These are phyloP conservation scores for Apocynum venetum DNA, from an alignment of 257 asterid species.

Conservation along the genomic window DNA sequence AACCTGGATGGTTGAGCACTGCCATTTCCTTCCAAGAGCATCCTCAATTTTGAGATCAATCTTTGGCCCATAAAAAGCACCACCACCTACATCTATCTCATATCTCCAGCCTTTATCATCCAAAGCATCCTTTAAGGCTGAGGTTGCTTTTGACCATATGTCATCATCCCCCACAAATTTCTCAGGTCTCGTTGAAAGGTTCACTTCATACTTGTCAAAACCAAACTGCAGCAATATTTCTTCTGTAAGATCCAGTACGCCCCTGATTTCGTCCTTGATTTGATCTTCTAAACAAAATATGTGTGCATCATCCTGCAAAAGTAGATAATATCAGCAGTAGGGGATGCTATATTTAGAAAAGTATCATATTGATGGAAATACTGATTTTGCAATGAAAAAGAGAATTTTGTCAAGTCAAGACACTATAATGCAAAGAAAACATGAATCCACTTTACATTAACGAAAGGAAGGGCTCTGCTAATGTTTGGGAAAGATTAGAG, in stretches of 20 bases:
- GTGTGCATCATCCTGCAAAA: constrained; percentile 92
- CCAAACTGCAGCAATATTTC: constrained; percentile 85
- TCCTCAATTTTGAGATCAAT: constrained; percentile 97
- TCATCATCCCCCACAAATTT: constrained; percentile 79
- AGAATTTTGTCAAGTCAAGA: background rate
- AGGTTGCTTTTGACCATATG: constrained; percentile 89
- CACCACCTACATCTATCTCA: constrained; percentile 91
- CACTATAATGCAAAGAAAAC: background rate
- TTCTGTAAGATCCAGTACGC: constrained; percentile 92
- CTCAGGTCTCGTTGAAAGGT: constrained; percentile 96
- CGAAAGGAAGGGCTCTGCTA: background rate
- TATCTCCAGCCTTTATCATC: constrained; percentile 87
- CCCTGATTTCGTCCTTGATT: constrained; percentile 85
- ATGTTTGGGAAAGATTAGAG: background rate
- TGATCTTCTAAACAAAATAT: constrained; percentile 91
- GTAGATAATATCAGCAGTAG: background rate
- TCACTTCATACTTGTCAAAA: constrained; percentile 80
- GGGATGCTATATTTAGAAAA: background rate
- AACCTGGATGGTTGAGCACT: constrained; percentile 97
- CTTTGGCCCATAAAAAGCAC: constrained; percentile 98
- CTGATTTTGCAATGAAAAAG: background rate
- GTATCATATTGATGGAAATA: background rate
- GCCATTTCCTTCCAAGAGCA: constrained; percentile 99
- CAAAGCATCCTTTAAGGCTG: constrained; percentile 80
- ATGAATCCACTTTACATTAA: background rate